These are phyloP conservation scores for Elsinoe batatas DNA, from an alignment of 2,329 filamentous ascomycete genomes.

Conservation along the genomic window DNA sequence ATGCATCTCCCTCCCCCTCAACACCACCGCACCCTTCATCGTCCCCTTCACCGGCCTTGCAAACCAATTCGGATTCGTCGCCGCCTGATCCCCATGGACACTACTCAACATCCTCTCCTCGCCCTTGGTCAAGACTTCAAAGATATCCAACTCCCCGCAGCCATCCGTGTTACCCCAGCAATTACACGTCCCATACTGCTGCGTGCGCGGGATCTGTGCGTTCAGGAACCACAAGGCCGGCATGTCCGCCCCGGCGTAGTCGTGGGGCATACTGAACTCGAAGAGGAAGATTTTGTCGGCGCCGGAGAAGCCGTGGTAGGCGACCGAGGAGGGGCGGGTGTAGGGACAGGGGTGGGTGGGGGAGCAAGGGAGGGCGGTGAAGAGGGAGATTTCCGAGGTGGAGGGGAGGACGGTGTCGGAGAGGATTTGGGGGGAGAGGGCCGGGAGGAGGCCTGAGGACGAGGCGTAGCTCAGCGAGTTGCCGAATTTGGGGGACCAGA, in stretches of 20 bases:
- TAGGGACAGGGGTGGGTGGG: constrained; percentile 7
- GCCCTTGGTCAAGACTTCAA: constrained; percentile 6
- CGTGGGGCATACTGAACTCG: constrained; percentile 14
- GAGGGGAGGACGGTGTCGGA: constrained; percentile 13
- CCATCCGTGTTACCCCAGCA: constrained; percentile 15
- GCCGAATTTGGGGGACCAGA: constrained; percentile 14
- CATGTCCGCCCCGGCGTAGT: not conserved
- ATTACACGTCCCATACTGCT: constrained; percentile 12
- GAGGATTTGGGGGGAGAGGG: constrained; percentile 9
- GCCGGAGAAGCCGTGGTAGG: constrained; percentile 14
- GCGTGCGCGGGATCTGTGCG: constrained; percentile 14
- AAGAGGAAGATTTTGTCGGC: constrained; percentile 13
- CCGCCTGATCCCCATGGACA: constrained; percentile 13
- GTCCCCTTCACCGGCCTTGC: constrained; percentile 2
- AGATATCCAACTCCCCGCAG: constrained; percentile 13
- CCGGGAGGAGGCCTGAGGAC: not conserved
- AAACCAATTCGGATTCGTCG: constrained; percentile 12
- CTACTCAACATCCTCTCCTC: constrained; percentile 10
- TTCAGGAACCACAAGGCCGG: constrained; percentile 14
- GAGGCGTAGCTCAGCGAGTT: constrained; percentile 13
- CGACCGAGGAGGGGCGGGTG: constrained; percentile 10
- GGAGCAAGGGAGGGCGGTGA: constrained; percentile 8
- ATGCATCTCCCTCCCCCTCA: constrained; percentile 1
- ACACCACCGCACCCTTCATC: constrained; percentile 12
- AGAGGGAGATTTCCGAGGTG: constrained; percentile 11